phyloP scores from a whole-genome alignment of 2,329 filamentous ascomycete species.

The Neofusicoccum cordaticola region DNA sequence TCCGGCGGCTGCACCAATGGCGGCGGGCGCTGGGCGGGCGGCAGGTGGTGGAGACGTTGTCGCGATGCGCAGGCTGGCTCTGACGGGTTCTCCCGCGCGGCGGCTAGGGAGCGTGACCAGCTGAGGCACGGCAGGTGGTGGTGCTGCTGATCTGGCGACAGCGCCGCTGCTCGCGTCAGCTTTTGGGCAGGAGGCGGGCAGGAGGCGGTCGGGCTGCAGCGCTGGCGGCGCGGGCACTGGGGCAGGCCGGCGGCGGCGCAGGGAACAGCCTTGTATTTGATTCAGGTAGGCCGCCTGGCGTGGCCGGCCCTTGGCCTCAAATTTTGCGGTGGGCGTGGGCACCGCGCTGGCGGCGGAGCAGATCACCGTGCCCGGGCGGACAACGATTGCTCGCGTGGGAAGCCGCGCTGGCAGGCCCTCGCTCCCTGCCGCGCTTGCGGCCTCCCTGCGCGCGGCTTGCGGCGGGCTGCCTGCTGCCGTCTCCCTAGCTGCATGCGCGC shows the following conservation, averaged over 20 bases:
- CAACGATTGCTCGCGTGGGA: conserved; percentile 10
- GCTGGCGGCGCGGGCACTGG: neutral
- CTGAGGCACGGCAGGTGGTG: conserved; percentile 1
- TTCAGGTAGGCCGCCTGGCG: conserved; percentile 7
- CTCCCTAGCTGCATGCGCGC: conserved; percentile 3
- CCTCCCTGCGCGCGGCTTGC: neutral
- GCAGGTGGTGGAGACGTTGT: conserved; percentile 7
- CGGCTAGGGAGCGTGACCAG: conserved; percentile 12
- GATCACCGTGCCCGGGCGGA: conserved; percentile 14
- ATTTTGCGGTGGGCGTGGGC: conserved; percentile 11
- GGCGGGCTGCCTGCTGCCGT: conserved; percentile 6
- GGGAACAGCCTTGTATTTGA: conserved; percentile 11
- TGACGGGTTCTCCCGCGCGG: conserved; percentile 4
- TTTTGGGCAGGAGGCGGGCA: conserved; percentile 6
- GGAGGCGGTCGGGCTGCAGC: conserved; percentile 12
- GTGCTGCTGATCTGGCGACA: conserved; percentile 14
- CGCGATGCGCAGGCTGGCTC: conserved; percentile 3
- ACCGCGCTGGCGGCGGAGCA: neutral
- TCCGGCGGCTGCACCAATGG: conserved; percentile 10
- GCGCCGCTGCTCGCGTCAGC: conserved; percentile 14
- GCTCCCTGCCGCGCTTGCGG: neutral
- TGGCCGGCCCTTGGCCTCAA: neutral
- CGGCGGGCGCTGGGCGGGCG: neutral
- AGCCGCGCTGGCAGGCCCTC: conserved; percentile 7
- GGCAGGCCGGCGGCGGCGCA: neutral